Evolutionary conservation across 768 basidiomycete genomes (phyloP).

Genomic region (Tubosaeta sp.): DNA sequence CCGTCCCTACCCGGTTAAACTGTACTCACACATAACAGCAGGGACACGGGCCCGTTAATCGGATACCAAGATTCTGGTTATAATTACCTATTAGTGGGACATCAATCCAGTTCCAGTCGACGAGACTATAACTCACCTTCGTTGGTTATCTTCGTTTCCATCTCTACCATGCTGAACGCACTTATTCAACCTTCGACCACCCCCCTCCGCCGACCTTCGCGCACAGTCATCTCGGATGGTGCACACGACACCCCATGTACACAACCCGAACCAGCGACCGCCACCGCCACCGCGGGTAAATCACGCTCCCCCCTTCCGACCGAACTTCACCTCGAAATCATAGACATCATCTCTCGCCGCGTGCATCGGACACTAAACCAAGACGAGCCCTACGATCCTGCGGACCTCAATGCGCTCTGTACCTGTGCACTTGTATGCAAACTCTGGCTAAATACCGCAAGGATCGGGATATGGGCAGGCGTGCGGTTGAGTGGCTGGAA

Average conservation of each 20-base stretch:
- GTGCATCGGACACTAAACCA: conserved; percentile 6
- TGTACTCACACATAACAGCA: conserved; percentile 1
- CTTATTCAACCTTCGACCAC: conserved; percentile 6
- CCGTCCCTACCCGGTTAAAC: conserved; percentile 1
- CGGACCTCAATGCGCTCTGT: conserved; percentile 18
- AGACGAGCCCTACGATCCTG: conserved; percentile 13
- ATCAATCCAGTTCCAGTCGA: not conserved
- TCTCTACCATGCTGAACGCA: conserved; percentile 11
- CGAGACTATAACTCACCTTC: conserved; percentile 10
- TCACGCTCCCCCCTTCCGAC: conserved; percentile 19
- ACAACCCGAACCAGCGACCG: not conserved
- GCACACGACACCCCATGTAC: not conserved
- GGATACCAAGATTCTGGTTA: not conserved
- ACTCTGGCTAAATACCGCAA: conserved; percentile 25
- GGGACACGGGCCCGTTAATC: not conserved
- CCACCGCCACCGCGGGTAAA: conserved; percentile 4
- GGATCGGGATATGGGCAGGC: conserved; percentile 20
- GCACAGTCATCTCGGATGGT: not conserved
- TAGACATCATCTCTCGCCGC: conserved; percentile 21
- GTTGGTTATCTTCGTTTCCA: not conserved
- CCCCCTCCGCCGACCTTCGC: conserved; percentile 4
- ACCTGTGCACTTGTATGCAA: conserved; percentile 30
- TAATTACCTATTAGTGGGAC: conserved; percentile 1
- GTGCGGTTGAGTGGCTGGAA: conserved; percentile 17
- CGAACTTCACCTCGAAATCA: conserved; percentile 29